Base-by-base conservation (phyloP, 306 rosid genomes). In the Calophaca sinica region DNA sequence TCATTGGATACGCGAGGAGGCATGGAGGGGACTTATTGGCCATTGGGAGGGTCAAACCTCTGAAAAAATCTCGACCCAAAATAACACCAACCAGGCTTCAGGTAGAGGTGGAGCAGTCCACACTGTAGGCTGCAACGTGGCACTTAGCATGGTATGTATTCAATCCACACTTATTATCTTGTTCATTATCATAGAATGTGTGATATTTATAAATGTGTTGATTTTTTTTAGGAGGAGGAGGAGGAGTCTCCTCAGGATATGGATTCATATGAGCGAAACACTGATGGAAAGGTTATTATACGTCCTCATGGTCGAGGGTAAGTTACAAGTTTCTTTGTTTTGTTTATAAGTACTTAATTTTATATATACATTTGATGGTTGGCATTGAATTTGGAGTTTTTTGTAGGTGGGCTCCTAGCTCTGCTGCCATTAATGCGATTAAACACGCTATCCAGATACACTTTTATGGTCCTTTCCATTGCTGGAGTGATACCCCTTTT, bases 21-120 rank as follows among this genome's bases (percentile, higher is more conserved):
- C 72, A 3, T 46, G 72, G 72, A 26, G 3, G 10, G 72, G 26
- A 44, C 57, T 67, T 48, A 29, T 29, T 45, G 26, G 1, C n/a
- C 57, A 67, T 48, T 67, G 72, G 72, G 58, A 28, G 28, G 38
- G 55, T 48, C 39, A 67, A 29, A 28, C 36, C 57, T 67, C 46
- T 46, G 6, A 6, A 49, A 49, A 46, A 6, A 1, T 29, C 42
- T 67, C 58, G 8, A 28, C 58, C 57, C 72, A 48, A 29, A 67
- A 67, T 31, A 67, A 67, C 41, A 46, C 55, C 42, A 67, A 67
- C n/a, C 72, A 42, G 2, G 28, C 58, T 29, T 67, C 72, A 3
- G 36, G 72, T 67, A 63, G 41, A 63, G 42, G 72, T 67, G 57
- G 72, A 29, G 72, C 28, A 48, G 72, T 67, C 57, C 72, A 67